phyloP scores from a whole-genome alignment of 192 early-diverging fungal genomes.

The Coemansia furcata region DNA sequence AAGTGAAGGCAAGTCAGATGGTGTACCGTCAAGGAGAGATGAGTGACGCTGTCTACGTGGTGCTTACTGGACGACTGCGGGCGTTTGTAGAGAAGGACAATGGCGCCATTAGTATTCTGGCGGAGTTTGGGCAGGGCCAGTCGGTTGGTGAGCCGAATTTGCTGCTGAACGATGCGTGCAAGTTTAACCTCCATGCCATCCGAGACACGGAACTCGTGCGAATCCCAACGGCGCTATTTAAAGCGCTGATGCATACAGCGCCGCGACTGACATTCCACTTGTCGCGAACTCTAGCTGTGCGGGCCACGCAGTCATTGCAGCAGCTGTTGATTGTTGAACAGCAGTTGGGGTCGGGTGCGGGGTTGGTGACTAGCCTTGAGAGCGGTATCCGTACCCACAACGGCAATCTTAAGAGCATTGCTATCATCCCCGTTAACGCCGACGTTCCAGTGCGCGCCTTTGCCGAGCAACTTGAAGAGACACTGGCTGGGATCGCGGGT shows the following conservation, averaged over 20 bases:
- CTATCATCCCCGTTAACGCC: constrained; percentile 81
- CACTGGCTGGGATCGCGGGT: constrained; percentile 68
- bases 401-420: constrained; percentile 92
- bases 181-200: constrained; percentile 93
- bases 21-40: constrained; percentile 83
- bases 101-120: constrained; percentile 75
- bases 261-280: constrained; percentile 93
- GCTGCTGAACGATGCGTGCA: constrained; percentile 66
- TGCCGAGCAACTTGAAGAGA: constrained; percentile 74
- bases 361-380: background rate
- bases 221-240: constrained; percentile 93
- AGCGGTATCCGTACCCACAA: constrained; percentile 75
- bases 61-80: constrained; percentile 89
- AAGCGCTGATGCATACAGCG: constrained; percentile 81
- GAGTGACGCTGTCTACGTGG: constrained; percentile 89
- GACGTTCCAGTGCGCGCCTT: constrained; percentile 86
- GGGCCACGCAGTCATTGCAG: constrained; percentile 57
- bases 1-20: constrained; percentile 89
- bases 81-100: constrained; percentile 69
- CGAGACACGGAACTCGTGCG: constrained; percentile 94
- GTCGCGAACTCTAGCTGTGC: constrained; percentile 81
- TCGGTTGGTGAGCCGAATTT: constrained; percentile 95
- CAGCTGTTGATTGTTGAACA: constrained; percentile 17
- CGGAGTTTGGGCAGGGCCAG: constrained; percentile 93
- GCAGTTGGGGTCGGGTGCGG: background rate